Percentiles rank a stretch among this genome's conserved stretches.
These are phyloP conservation scores for Graphilbum ipis-grandicollis DNA, from an alignment of 2,329 filamentous ascomycete species.

Conservation along the genomic window DNA sequence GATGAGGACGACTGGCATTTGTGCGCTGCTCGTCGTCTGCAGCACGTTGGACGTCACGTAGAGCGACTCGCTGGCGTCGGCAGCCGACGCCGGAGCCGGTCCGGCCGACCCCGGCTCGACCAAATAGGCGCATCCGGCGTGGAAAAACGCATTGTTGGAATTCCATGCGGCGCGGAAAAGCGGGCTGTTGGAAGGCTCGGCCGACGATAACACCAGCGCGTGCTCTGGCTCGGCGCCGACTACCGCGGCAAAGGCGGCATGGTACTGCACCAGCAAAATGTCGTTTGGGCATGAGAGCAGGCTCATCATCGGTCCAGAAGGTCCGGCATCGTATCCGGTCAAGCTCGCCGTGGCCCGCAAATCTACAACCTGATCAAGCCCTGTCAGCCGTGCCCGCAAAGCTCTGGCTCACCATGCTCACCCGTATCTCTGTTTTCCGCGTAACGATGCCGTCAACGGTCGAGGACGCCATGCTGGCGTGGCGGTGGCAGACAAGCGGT, in stretches of 20 bases:
- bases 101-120: constrained; percentile 6
- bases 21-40: constrained; percentile 17
- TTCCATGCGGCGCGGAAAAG: constrained; percentile 30
- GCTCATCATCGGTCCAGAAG: background rate
- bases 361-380: too few species aligned
- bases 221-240: constrained; percentile 17
- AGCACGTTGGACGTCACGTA: constrained; percentile 28
- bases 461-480: background rate
- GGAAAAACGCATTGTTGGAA: constrained; percentile 27
- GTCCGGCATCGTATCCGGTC: background rate
- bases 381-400: too few species aligned
- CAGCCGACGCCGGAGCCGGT: too few species aligned
- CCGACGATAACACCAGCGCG: constrained; percentile 23
- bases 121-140: constrained; percentile 25
- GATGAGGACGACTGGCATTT: constrained; percentile 25
- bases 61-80: too few species aligned
- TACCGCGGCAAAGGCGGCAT: constrained; percentile 17
- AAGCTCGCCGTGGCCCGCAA: too few species aligned
- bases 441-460: background rate
- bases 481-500: too few species aligned
- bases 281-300: background rate
- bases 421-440: background rate
- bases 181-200: constrained; percentile 21
- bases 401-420: background rate
- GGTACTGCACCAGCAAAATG: constrained; percentile 20